Base-by-base conservation (phyloP, 2,329 filamentous ascomycete species). In the Cladosporium sp. region DNA sequence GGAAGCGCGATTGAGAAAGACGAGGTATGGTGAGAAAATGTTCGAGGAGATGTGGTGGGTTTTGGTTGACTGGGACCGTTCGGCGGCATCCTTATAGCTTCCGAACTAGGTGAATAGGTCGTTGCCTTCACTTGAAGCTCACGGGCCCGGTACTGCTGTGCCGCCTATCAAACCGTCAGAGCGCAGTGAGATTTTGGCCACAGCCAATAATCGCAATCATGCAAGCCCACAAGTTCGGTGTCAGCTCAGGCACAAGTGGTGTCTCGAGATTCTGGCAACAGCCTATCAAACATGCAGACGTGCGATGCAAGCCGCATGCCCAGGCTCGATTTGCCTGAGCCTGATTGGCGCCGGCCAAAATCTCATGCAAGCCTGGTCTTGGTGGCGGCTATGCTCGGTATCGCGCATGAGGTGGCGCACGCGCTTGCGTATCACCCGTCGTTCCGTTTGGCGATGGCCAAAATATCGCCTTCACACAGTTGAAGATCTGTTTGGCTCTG, bases 261-360 rank as follows among this genome's bases (percentile, higher is more conserved):
- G 39, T 46, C 7, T 26, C 57, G 39, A 59, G 36, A 34, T 48
- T 59, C 11, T 51, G 58, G 58, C 26, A 51, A 32, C 10, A 25
- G 30, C 58, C 58, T 34, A 53, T 53, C 26, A 53, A 0, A 26
- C 6, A 16, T 53, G 49, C 6, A 30, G 49, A 7, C 16, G 13
- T 53, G 25, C 21, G 16, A 53, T 53, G 25, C 25, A 30, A 30
- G 48, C 18, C 16, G 25, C 13, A 25, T 26, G 25, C 23, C 6
- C 23, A 4, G 49, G 49, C 26, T 30, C 10, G 30, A n/a, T 26
- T 53, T 53, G 49, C 14, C 28, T 10, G 23, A 46, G 16, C 21
- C 13, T 36, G 43, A 61, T 61, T 61, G 58, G 58, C 26, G 25
- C 25, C 14, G 26, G 30, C 58, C 58, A 61, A 18, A 51, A 61